Evolutionary conservation across 192 early-diverging fungal species (phyloP).

Genomic region (Coemansia pectinata): DNA sequence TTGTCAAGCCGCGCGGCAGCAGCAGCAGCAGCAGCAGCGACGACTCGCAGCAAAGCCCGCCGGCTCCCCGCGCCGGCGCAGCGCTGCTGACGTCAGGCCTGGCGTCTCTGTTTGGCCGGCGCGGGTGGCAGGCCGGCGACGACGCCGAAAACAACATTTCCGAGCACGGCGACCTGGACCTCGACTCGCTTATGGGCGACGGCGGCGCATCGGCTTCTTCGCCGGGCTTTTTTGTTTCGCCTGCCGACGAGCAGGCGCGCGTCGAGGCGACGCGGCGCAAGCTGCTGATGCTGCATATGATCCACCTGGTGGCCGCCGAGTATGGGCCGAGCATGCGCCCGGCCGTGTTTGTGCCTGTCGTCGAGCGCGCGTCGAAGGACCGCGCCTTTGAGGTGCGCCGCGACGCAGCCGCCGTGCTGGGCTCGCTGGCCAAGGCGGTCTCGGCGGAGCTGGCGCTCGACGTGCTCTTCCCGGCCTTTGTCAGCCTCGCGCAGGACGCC

Average conservation of each 20-base stretch:
- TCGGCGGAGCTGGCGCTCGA: constrained; percentile 47
- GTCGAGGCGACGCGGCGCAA: constrained; percentile 45
- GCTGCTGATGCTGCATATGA: constrained; percentile 53
- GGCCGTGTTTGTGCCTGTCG: constrained; percentile 54
- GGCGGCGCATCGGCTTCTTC: neutral
- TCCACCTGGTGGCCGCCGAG: constrained; percentile 47
- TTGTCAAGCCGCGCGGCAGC: constrained; percentile 33
- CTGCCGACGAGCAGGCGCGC: constrained; percentile 44
- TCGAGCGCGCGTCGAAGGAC: constrained; percentile 47
- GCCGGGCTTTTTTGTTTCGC: constrained; percentile 34
- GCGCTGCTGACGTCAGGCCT: constrained; percentile 21
- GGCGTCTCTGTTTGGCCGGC: constrained; percentile 41
- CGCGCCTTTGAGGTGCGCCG: constrained; percentile 52
- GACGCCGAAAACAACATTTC: neutral
- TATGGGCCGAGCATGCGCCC: constrained; percentile 48
- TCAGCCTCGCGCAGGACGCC: constrained; percentile 34
- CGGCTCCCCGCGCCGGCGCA: neutral
- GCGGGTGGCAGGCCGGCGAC: constrained; percentile 27
- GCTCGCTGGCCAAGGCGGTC: constrained; percentile 48
- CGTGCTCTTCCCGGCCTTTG: constrained; percentile 48
- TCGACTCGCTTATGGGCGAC: constrained; percentile 4
- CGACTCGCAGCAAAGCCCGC: neutral
- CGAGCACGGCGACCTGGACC: neutral
- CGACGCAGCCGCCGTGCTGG: constrained; percentile 51
- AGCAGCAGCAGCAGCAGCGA: constrained; percentile 8